Evolutionary conservation across 1,284 basidiomycete species (phyloP), one percentile per base, ranked within the genome.

Genomic region (Cutaneotrichosporon cyanovorans): DNA sequence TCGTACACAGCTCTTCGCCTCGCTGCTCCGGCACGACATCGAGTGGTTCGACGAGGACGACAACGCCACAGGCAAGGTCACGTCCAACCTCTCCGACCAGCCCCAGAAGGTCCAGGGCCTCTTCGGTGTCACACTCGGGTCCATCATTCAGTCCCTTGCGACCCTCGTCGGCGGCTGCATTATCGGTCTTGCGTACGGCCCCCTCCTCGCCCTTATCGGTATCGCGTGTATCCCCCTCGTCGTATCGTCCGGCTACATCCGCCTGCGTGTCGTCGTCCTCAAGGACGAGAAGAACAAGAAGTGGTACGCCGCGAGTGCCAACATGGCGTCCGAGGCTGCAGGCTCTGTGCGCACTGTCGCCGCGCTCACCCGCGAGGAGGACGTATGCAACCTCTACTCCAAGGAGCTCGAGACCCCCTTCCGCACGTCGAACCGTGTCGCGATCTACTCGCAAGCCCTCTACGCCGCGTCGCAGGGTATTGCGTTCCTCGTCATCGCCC

Each of bases 321-420:
- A 92, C 56, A 70, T 91, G 25, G 92, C 92, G 22, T 75, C 76
- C 39, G 93, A 97, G 70, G 90, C 90, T 20, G 89, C 90, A 14
- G 84, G 79, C 5, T 77, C 90, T 4, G 95, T 97, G 63, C 81
- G 89, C 18, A 96, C 93, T 4, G 91, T 98, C 23, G 90, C 92
- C 1, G 80, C 85, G 2, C 76, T 97, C 36, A 95, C 89, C 0
- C 77, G 77, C 37, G 90, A 90, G 70, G 79, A 82, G 35, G 83
- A 89, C 61, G 83, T 87, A 67, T 69, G 81, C 60, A 53, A 72
- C 73, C 72, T 84, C 8, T 93, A 92, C 73, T 81, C 81, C 58
- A 55, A 77, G 51, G 82, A 81, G 56, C 75, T 95, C 44, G 82
- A 87, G 42, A 79, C 59, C 19, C 88, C 90, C 15, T 74, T 91